These are phyloP conservation scores for Fusarium zealandicum DNA, from an alignment of 2,329 filamentous ascomycete genomes.

Conservation along the genomic window DNA sequence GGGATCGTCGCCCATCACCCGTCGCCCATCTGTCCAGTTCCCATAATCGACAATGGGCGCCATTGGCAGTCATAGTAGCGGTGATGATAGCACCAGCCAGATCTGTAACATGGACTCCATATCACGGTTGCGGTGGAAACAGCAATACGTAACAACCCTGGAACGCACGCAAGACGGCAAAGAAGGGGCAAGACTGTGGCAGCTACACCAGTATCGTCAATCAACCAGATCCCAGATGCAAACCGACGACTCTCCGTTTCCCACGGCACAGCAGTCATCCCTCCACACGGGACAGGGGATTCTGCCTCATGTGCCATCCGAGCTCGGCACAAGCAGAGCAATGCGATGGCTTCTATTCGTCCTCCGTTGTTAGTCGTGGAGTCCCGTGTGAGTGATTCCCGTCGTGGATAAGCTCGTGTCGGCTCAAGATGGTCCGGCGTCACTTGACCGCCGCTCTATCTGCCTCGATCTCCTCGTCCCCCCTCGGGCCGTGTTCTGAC, in stretches of 20 bases:
- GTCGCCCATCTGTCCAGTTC: conserved; percentile 4
- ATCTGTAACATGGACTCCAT: conserved; percentile 37
- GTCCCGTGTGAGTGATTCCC: conserved; percentile 27
- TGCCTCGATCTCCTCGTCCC: conserved; percentile 17
- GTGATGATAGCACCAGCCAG: conserved; percentile 29
- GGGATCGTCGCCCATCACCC: conserved; percentile 12
- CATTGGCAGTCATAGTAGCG: conserved; percentile 33
- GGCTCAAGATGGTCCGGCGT: conserved; percentile 35
- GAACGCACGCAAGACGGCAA: conserved; percentile 29
- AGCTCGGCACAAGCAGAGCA: conserved; percentile 31
- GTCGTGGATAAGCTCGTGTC: conserved; percentile 28
- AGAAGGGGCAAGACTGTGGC: conserved; percentile 17
- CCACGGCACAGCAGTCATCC: conserved; percentile 13
- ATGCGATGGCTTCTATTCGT: conserved; percentile 32
- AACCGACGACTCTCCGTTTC: conserved; percentile 27
- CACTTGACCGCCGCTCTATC: conserved; percentile 40
- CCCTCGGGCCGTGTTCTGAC: conserved; percentile 36
- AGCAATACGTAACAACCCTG: conserved; percentile 29
- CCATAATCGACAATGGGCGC: conserved; percentile 10
- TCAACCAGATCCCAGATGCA: conserved; percentile 30
- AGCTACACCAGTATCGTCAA: conserved; percentile 31
- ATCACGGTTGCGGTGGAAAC: conserved; percentile 32
- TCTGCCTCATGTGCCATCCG: conserved; percentile 38
- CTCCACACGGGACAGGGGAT: conserved; percentile 28
- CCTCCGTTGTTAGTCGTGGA: conserved; percentile 31